Conservation (phyloP, 805 yeast genomes). For the Cyberlindnera xylosilytica region DNA sequence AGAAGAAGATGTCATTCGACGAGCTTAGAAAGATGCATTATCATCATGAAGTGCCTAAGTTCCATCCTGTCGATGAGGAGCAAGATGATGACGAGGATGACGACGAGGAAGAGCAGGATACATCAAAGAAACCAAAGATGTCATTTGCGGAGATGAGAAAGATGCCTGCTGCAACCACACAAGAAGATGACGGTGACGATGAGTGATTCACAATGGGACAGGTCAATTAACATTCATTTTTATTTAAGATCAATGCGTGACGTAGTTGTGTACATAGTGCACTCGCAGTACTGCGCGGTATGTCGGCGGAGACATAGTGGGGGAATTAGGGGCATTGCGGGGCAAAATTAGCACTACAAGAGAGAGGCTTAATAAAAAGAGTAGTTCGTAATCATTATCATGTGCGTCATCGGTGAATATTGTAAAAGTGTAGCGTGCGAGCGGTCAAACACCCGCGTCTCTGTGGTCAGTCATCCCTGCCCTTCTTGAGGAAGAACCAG, state of each 20-base stretch:
- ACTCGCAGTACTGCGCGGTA: no score
- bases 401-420: no score
- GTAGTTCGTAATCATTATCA: neutral
- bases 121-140: slow-evolving; percentile 29
- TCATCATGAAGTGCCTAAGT: slow-evolving; percentile 45
- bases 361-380: no score
- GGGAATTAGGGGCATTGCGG: no score
- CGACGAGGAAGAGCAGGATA: slow-evolving; percentile 40
- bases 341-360: no score
- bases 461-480: neutral
- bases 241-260: no score
- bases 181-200: neutral
- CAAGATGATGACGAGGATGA: slow-evolving; percentile 20
- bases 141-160: slow-evolving; percentile 27
- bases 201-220: no score
- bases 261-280: no score
- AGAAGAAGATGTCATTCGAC: slow-evolving; percentile 52
- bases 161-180: slow-evolving; percentile 16
- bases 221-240: no score
- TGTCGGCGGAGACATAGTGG: no score
- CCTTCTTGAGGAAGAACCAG: slow-evolving; percentile 24
- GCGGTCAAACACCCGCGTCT: no score
- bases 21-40: slow-evolving; percentile 79
- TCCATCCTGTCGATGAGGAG: slow-evolving; percentile 12
- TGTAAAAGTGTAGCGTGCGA: no score